Percentiles rank a stretch among this genome's conserved stretches.
phyloP scores from a whole-genome alignment of 208 protist genomes.

The Leishmania mexicana region DNA sequence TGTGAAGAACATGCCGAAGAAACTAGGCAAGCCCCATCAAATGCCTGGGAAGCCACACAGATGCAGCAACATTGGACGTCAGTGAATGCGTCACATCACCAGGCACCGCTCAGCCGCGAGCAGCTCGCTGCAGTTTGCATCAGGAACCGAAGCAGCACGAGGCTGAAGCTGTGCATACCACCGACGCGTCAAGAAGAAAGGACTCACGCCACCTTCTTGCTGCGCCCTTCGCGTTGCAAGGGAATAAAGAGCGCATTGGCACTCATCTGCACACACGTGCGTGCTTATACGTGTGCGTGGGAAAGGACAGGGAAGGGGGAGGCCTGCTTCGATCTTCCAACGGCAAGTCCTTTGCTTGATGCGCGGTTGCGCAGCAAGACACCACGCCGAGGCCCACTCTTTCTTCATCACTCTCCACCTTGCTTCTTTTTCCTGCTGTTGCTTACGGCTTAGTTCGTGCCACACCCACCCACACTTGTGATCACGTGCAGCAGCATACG shows the following conservation, averaged over 20 bases:
- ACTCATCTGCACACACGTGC: background rate
- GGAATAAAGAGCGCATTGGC: background rate
- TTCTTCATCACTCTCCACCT: background rate
- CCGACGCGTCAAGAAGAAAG: background rate
- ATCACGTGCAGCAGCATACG: background rate
- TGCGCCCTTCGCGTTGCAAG: background rate
- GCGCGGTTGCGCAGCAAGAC: background rate
- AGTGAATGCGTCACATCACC: too few relatives aligned
- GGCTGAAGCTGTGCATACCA: background rate
- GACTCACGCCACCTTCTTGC: too few relatives aligned
- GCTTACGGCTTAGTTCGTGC: background rate
- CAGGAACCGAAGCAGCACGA: background rate
- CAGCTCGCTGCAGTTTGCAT: background rate
- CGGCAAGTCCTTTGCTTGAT: background rate
- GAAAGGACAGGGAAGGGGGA: background rate
- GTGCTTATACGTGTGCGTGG: background rate
- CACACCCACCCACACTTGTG: background rate
- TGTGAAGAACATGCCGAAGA: conserved; percentile 1
- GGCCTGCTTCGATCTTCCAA: background rate
- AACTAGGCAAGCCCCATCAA: background rate
- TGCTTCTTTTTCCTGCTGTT: background rate
- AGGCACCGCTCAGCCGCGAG: background rate
- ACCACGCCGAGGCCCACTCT: background rate
- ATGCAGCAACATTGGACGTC: too few relatives aligned
- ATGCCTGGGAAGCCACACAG: conserved; percentile 8